Evolutionary conservation across 352 stramenopile genomes (phyloP).

Genomic region (Plasmopara viticola): DNA sequence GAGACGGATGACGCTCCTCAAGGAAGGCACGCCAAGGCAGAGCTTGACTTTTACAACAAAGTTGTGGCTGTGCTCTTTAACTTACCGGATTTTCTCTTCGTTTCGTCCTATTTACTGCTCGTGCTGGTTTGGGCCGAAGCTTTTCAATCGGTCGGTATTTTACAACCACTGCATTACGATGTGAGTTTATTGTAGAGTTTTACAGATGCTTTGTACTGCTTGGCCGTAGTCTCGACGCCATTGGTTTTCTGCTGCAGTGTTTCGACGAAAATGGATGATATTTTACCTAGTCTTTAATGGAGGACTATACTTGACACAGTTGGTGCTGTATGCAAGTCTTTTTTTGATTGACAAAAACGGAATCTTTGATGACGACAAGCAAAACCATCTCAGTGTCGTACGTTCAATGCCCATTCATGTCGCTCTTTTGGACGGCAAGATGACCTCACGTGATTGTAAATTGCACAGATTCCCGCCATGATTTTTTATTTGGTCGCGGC

Average conservation of each 20-base stretch:
- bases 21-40: conserved; percentile 33
- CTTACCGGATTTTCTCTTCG: conserved; percentile 88
- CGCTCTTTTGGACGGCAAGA: background rate
- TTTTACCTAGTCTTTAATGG: conserved; percentile 91
- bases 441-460: conserved; percentile 1
- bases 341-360: conserved; percentile 81
- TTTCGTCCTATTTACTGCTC: conserved; percentile 88
- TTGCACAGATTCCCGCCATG: conserved; percentile 55
- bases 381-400: conserved; percentile 66
- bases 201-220: conserved; percentile 3
- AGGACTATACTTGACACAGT: conserved; percentile 79
- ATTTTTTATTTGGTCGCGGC: conserved; percentile 80
- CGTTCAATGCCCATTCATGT: conserved; percentile 6
- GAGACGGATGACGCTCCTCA: conserved; percentile 12
- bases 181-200: background rate
- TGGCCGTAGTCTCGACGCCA: conserved; percentile 70
- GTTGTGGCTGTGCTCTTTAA: conserved; percentile 89
- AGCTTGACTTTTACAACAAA: conserved; percentile 89
- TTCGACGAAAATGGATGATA: conserved; percentile 87
- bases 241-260: conserved; percentile 84
- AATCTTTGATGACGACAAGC: conserved; percentile 73
- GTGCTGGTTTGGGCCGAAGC: conserved; percentile 87
- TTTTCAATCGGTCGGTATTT: conserved; percentile 70
- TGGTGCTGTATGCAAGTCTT: conserved; percentile 85
- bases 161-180: background rate